Conservation (phyloP, 768 basidiomycete species). For the Phylloporus sp. region DNA sequence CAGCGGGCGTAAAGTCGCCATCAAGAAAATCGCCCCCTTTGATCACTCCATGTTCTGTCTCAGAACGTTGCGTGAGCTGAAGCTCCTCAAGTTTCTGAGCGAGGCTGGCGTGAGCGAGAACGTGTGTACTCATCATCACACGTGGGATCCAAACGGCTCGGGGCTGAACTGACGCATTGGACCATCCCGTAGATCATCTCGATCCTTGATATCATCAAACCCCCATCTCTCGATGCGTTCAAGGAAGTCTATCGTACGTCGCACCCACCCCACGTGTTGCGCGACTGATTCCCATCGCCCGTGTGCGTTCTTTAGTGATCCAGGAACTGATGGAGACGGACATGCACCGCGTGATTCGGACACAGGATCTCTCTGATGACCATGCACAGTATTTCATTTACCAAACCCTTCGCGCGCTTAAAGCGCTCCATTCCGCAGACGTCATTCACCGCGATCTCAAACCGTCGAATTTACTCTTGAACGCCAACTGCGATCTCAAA, state of each 20-base stretch:
- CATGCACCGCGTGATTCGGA: constrained; percentile 94
- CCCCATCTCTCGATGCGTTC: constrained; percentile 73
- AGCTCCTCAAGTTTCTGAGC: constrained; percentile 76
- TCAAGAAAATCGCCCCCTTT: constrained; percentile 94
- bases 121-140: constrained; percentile 36
- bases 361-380: constrained; percentile 92
- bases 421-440: constrained; percentile 93
- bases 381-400: constrained; percentile 93
- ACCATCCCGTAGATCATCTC: constrained; percentile 63
- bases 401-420: constrained; percentile 91
- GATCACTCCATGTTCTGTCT: constrained; percentile 95
- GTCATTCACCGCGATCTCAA: constrained; percentile 97
- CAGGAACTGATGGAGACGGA: constrained; percentile 96
- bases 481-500: constrained; percentile 95
- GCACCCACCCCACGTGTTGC: neutral
- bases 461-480: constrained; percentile 94
- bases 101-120: constrained; percentile 89
- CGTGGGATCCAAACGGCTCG: too few species aligned
- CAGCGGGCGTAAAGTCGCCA: constrained; percentile 87
- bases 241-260: constrained; percentile 76
- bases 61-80: constrained; percentile 83
- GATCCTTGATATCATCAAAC: constrained; percentile 85
- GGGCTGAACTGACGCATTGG: neutral
- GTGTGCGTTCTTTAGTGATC: constrained; percentile 48
- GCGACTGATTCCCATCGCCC: constrained; percentile 2